Conservation (phyloP, 1,284 basidiomycete genomes). For the Stygiomarasmius scandens region DNA sequence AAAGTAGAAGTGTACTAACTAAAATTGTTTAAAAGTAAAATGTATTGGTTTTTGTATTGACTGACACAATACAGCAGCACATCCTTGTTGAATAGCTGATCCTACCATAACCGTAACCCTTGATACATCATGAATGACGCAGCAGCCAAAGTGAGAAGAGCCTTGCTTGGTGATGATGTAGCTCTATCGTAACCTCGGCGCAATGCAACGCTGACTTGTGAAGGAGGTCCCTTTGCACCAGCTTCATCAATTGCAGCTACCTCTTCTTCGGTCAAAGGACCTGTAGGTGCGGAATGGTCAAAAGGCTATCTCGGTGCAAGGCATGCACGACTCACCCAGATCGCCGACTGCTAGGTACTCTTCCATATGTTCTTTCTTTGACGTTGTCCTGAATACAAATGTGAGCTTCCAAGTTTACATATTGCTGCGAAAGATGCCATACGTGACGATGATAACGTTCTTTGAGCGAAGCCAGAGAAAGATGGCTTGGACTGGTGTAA, state of each 20-base stretch:
- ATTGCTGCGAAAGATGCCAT: slow-evolving; percentile 25
- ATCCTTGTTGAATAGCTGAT: too few relatives aligned
- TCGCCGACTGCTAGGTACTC: slow-evolving; percentile 9
- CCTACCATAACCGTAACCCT: neutral
- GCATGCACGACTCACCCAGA: neutral
- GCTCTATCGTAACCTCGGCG: neutral
- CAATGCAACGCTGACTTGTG: neutral
- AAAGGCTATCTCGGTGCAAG: neutral
- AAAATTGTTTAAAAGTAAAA: neutral
- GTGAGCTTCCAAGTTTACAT: neutral
- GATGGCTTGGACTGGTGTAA: slow-evolving; percentile 72
- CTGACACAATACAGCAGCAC: too few relatives aligned
- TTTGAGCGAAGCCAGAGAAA: slow-evolving; percentile 70
- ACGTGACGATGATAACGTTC: slow-evolving; percentile 70
- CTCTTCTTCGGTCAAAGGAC: slow-evolving; percentile 1
- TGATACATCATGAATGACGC: neutral
- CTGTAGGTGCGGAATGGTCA: neutral
- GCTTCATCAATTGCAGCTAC: slow-evolving; percentile 6
- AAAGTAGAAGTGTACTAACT: neutral
- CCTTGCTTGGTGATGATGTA: neutral
- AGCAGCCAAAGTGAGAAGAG: neutral
- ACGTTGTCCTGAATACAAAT: slow-evolving; percentile 1
- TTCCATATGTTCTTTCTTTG: slow-evolving; percentile 10
- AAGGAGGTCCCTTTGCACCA: slow-evolving; percentile 9
- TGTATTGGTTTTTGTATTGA: neutral